Evolutionary conservation across 257 asterid genomes (phyloP).

Genomic region (Scutellaria galericulata): DNA sequence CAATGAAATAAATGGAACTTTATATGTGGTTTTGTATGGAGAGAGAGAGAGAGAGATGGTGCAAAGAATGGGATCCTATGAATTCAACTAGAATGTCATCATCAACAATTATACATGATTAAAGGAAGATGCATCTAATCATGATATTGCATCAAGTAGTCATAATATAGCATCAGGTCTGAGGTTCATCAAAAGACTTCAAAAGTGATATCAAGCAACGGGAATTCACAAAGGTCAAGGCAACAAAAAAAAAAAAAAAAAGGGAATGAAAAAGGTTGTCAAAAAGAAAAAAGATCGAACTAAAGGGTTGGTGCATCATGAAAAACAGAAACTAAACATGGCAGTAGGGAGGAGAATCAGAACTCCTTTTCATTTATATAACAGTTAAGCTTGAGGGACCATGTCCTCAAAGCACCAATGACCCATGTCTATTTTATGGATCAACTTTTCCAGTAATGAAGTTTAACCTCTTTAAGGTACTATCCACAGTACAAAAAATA

Average conservation of each 20-base stretch:
- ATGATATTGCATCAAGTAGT: neutral
- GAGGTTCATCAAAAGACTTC: neutral
- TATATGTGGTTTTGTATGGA: neutral
- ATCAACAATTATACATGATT: neutral
- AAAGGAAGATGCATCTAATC: constrained; percentile 12
- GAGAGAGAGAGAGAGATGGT: neutral
- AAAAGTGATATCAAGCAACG: neutral
- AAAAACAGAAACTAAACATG: too few species aligned
- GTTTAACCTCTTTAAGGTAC: neutral
- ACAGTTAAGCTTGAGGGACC: neutral
- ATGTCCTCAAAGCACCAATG: constrained; percentile 18
- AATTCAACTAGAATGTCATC: neutral
- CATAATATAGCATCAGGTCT: too few species aligned
- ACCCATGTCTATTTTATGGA: too few species aligned
- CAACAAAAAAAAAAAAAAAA: neutral
- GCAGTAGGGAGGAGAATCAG: neutral
- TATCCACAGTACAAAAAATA: neutral
- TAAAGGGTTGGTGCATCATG: neutral
- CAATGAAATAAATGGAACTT: too few species aligned
- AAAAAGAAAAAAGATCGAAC: neutral
- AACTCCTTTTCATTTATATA: neutral
- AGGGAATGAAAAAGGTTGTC: neutral
- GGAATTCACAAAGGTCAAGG: neutral
- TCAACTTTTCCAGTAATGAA: neutral
- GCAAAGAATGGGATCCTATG: neutral